Base-by-base conservation (phyloP, 1,284 basidiomycete species). In the Psilocybe mexicana region DNA sequence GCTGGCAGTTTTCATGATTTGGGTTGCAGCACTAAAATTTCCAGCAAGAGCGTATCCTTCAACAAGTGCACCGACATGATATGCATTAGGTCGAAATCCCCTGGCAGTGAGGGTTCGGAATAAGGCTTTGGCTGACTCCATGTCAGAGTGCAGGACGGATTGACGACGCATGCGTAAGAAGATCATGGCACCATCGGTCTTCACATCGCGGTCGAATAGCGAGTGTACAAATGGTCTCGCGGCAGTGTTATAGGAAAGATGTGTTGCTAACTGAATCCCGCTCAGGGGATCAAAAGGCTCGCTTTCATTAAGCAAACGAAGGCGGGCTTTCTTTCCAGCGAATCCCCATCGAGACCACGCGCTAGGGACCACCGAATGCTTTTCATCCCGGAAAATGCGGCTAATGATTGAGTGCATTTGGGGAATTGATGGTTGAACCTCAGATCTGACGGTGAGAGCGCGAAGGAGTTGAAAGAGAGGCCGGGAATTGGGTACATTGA, bases 41-140 rank as follows among this genome's bases (percentile, higher is more conserved):
- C 86, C 87, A 1, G 70, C 70, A 2, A 71, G 74, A 12, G 77
- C 72, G 61, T 85, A 85, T 30, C 87, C 87, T 66, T 89, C 84
- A 79, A 92, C 85, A 51, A 92, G 72, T 45, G 86, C 84, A 43
- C 77, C 75, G 64, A 83, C 88, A 69, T 92, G 90, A 67, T 89
- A 82, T 54, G 78, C 76, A 65, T 82, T 88, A 5, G 88, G 84
- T 54, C 82, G 80, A 57, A 92, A 76, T 23, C 90, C 90, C 55
- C 82, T 81, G 49, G 76, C 73, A 44, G 88, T 69, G 76, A 92
- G 81, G 8, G 74, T 67, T 40, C 79, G 74, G 63, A 90, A 86
- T 36, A 84, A 69, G 14, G 75, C 72, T 55, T 77, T 73, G 1
- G 87, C 85, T 12, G 77, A 69, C 26, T 76, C 74, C 58, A 84